Evolutionary conservation across 805 yeast genomes (phyloP).

Genomic region (Ogataea philodendri): DNA sequence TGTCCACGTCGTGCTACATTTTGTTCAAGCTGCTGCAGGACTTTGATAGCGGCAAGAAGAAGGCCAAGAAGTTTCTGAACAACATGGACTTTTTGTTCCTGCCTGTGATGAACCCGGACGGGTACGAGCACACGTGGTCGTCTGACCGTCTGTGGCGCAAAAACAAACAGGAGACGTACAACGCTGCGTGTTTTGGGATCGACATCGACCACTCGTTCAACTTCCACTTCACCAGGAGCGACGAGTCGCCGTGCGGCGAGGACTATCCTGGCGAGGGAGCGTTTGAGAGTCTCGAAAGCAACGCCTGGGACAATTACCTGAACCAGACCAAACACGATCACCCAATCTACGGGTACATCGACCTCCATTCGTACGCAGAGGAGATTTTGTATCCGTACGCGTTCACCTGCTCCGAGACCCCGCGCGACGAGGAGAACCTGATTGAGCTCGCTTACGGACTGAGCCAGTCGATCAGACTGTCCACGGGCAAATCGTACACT

Average conservation of each 20-base stretch:
- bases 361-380: constrained; percentile 82
- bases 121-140: constrained; percentile 81
- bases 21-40: constrained; percentile 46
- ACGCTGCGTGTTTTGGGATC: constrained; percentile 71
- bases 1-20: constrained; percentile 63
- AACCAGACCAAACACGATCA: constrained; percentile 51
- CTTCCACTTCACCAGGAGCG: constrained; percentile 63
- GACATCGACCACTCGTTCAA: constrained; percentile 85
- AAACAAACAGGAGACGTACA: constrained; percentile 72
- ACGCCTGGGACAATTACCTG: constrained; percentile 46
- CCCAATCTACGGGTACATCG: constrained; percentile 71
- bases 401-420: constrained; percentile 67
- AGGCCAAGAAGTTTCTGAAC: constrained; percentile 48
- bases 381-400: constrained; percentile 83
- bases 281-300: constrained; percentile 63
- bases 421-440: constrained; percentile 78
- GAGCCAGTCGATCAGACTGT: constrained; percentile 65
- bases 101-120: constrained; percentile 90
- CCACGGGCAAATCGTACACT: constrained; percentile 61
- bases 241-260: constrained; percentile 75
- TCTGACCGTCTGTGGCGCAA: constrained; percentile 84
- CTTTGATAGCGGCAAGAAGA: constrained; percentile 40
- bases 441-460: constrained; percentile 80
- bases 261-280: constrained; percentile 76
- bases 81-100: constrained; percentile 69